A percentile compares a stretch with the other conserved stretches of the same genome.
Conservation (phyloP, 495 filamentous ascomycete species). For the Bathelium albidoporum region DNA sequence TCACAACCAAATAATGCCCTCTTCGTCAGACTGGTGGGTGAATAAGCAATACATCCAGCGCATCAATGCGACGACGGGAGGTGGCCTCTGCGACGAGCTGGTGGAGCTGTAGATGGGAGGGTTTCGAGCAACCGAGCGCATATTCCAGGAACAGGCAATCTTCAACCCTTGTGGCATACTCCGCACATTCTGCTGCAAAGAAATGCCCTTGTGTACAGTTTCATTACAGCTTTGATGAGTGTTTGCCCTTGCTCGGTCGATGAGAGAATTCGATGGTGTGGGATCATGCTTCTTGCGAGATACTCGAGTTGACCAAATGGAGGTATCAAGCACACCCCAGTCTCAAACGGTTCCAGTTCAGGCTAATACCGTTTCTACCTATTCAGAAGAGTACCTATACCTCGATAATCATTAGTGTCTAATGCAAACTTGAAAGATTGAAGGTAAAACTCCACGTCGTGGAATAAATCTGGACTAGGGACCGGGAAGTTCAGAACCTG, state of each 20-base stretch:
- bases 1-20: background rate
- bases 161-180: background rate
- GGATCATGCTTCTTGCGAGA: background rate
- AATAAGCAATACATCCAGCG: background rate
- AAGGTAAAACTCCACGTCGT: background rate
- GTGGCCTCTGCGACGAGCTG: background rate
- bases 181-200: background rate
- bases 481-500: background rate
- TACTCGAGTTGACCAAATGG: background rate
- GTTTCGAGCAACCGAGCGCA: background rate
- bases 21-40: background rate
- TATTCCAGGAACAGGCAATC: background rate
- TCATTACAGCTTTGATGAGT: background rate
- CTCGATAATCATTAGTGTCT: background rate
- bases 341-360: background rate
- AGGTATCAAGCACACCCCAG: background rate
- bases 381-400: background rate
- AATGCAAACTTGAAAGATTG: background rate
- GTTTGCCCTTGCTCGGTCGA: background rate
- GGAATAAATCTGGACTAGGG: background rate
- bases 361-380: background rate
- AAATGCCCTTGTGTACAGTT: background rate
- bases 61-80: background rate
- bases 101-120: background rate
- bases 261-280: background rate